phyloP scores from a whole-genome alignment of 2,329 filamentous ascomycete genomes.

The Ophiostoma sp. region DNA sequence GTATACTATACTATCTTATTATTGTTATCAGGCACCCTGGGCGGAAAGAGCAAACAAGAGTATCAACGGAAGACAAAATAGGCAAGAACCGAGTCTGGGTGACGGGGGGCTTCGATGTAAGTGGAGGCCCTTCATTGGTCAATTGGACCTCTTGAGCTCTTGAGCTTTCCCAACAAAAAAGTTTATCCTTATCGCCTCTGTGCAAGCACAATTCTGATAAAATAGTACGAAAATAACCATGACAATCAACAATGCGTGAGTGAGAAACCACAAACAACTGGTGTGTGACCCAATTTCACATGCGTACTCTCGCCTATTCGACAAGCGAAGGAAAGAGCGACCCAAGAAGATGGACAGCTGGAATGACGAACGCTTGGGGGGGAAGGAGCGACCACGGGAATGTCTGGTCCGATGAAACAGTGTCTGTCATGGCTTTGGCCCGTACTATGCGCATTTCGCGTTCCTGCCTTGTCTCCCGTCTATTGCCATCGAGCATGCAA shows the following conservation, averaged over 20 bases:
- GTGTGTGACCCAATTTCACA: background rate
- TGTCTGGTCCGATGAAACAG: background rate
- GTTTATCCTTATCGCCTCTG: background rate
- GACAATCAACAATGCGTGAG: background rate
- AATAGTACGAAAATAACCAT: background rate
- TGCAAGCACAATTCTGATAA: conserved; percentile 7
- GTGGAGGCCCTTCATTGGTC: conserved; percentile 25
- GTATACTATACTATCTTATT: too few relatives aligned
- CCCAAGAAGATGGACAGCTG: background rate
- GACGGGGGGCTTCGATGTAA: conserved; percentile 21
- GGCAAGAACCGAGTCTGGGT: background rate
- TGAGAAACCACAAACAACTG: background rate
- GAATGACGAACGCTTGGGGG: background rate
- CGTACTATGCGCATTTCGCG: background rate
- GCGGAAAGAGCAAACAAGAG: background rate
- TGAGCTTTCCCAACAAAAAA: conserved; percentile 25
- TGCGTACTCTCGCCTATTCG: background rate
- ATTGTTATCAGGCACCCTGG: too few relatives aligned
- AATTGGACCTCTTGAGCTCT: conserved; percentile 5
- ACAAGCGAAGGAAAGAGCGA: conserved; percentile 5
- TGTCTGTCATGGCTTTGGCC: background rate
- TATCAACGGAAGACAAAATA: conserved; percentile 3
- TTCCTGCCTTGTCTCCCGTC: background rate
- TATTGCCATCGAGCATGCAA: too few relatives aligned
- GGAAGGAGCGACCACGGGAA: background rate